Evolutionary conservation across 2,329 filamentous ascomycete species (phyloP), one percentile per base, ranked within the genome.

Genomic region (Zelopaecilomyces penicillatus): DNA sequence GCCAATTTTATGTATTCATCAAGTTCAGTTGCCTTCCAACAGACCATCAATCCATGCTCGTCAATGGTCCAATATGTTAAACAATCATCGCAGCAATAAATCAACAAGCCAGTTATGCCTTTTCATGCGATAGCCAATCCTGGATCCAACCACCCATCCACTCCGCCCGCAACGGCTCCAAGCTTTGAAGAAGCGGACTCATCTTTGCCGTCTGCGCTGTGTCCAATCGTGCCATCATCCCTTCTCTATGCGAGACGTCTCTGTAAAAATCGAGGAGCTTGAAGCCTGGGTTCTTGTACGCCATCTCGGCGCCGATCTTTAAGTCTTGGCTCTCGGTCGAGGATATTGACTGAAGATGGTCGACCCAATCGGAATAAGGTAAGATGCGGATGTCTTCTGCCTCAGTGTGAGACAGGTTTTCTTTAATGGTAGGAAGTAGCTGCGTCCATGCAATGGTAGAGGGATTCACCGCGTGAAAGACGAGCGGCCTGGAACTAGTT

Each of bases 181-280:
- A 39, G 19, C 10, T 26, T 28, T 30, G 38, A 26, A 48, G 32
- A 26, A 19, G 12, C 28, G 30, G 38, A 2, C 26, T 39, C 29
- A 27, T 6, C 5, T 9, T 34, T 9, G 32, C 32, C 9, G 32
- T 34, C 8, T 34, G 8, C 31, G 39, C 34, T 12, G 38, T 44
- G 39, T 29, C 33, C 30, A 48, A 19, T 4, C 12, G 12, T n/a
- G 34, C 32, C 10, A 38, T 28, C 19, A 19, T 19, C 19, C 19
- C 19, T 8, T 8, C 4, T 27, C 28, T 2, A 11, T 38, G n/a
- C 2, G 36, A 37, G 26, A 42, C 33, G 8, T 44, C 5, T 33
- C 26, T 27, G 30, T 43, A 49, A 26, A 49, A 49, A 30, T 43
- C 43, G 5, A 46, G 9, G 5, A 49, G 37, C 43, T 49, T 49